Base-by-base conservation (phyloP, 345 rosid genomes). In the Viola odorata region DNA sequence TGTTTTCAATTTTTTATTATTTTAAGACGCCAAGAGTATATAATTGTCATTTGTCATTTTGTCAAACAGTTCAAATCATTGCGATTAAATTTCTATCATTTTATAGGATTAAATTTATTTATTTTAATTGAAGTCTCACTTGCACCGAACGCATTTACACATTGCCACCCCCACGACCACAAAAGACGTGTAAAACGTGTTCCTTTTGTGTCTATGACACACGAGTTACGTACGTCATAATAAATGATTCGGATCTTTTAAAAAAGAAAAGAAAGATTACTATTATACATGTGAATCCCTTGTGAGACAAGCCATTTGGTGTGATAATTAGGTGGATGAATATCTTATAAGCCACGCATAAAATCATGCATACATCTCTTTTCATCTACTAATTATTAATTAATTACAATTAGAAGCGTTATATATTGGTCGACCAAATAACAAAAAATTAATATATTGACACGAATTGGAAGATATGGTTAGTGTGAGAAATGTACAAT, bases 331-430 rank as follows among this genome's bases (percentile, higher is more conserved):
- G 32, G 32, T 23, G 32, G 32, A 23, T 23, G 2, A 23, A 23
- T 52, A 59, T 49, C 74, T 70, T 70, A 49, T 40, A 70, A 64
- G 64, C 65, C 65, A 70, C 56, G 69, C 65, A 70, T 58, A 45
- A 64, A 59, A 70, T 64, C 61, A 51, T 44, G 17, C 10, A 45
- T 51, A 8, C 14, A 37, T 3, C 45, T 23, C 32, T 23, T 23
- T 23, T 23, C 12, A n/a, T 60, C 47, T 32, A 12, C 32, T 2
- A 23, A 23, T 23, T 23, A 23, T 23, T 23, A 23, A 23, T 23
- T 23, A 23, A 23, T 48, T 49, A n/a, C n/a, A 49, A 37, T 5
- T 23, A 8, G 44, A 45, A 55, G 47, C n/a, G 14, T 45, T 50
- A 55, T 54, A 53, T 8, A 47, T 40, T 15, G n/a, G 52, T n/a